phyloP scores from a whole-genome alignment of 2,329 filamentous ascomycete species.

The Penicillium fuscoglaucum region DNA sequence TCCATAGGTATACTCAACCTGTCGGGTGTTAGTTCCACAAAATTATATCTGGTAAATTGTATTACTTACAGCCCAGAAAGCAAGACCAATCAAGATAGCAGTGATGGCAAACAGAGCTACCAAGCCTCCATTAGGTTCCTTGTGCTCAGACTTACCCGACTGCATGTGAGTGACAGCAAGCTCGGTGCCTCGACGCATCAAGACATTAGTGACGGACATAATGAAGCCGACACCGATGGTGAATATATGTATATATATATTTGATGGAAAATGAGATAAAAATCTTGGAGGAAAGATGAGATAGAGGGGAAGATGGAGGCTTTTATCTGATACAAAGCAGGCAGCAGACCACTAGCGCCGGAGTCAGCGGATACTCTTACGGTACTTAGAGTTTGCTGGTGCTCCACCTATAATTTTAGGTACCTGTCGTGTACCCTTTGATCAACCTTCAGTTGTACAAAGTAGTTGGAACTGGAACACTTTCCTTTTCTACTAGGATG shows the following conservation, averaged over 20 bases:
- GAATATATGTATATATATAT: neutral
- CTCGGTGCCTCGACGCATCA: conserved; percentile 42
- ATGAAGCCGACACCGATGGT: conserved; percentile 1
- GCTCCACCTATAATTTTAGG: neutral
- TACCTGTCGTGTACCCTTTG: neutral
- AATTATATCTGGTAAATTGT: neutral
- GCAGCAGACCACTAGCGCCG: conserved; percentile 13
- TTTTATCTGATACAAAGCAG: conserved; percentile 12
- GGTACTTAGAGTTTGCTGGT: neutral
- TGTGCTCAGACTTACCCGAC: conserved; percentile 24
- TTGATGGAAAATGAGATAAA: neutral
- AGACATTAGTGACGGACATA: conserved; percentile 32
- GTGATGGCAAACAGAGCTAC: conserved; percentile 33
- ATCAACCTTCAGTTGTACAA: neutral
- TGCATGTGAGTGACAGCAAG: conserved; percentile 28
- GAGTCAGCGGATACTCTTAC: neutral
- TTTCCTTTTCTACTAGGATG: neutral
- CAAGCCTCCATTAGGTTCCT: conserved; percentile 26
- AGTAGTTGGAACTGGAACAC: neutral
- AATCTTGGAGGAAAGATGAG: neutral
- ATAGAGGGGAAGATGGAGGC: conserved; percentile 5
- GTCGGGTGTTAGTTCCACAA: neutral
- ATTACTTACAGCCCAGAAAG: conserved; percentile 31
- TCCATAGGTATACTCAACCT: conserved; percentile 60
- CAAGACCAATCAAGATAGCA: conserved; percentile 23